A percentile compares a stretch with the other conserved stretches of the same genome.
phyloP scores from a whole-genome alignment of 495 filamentous ascomycete species.

The Podospora pseudoanserina region DNA sequence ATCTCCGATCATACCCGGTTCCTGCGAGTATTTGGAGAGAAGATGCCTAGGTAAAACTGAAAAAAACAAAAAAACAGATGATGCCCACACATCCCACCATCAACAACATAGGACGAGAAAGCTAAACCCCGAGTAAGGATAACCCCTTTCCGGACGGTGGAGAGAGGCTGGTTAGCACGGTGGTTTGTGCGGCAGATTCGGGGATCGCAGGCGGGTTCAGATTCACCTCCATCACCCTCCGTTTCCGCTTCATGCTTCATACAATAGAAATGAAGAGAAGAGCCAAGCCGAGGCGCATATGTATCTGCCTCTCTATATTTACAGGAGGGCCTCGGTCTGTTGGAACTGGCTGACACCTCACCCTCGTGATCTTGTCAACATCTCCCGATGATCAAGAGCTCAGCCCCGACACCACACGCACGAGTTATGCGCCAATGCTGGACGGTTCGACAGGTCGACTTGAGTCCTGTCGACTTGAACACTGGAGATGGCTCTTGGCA shows the following conservation, averaged over 20 bases:
- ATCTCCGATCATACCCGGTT: background rate
- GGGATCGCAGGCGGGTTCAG: background rate
- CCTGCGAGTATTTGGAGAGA: background rate
- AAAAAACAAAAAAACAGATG: background rate
- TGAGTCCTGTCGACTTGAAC: background rate
- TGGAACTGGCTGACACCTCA: background rate
- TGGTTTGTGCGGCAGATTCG: background rate
- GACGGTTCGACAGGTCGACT: background rate
- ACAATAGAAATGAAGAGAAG: constrained; percentile 4
- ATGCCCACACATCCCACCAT: background rate
- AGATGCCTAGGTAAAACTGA: background rate
- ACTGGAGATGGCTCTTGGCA: background rate
- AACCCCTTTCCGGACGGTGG: background rate
- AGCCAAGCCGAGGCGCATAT: constrained; percentile 11
- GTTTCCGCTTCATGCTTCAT: background rate
- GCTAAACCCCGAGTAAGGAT: background rate
- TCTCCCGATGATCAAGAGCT: background rate
- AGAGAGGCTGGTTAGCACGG: background rate
- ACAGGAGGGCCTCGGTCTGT: constrained; percentile 5
- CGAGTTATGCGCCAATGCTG: background rate
- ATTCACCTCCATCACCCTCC: background rate
- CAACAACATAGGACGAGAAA: background rate
- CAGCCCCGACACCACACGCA: constrained; percentile 7
- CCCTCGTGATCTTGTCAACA: background rate
- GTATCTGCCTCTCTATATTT: background rate